Conservation (phyloP, 345 rosid genomes). For the Erucastrum elatum region DNA sequence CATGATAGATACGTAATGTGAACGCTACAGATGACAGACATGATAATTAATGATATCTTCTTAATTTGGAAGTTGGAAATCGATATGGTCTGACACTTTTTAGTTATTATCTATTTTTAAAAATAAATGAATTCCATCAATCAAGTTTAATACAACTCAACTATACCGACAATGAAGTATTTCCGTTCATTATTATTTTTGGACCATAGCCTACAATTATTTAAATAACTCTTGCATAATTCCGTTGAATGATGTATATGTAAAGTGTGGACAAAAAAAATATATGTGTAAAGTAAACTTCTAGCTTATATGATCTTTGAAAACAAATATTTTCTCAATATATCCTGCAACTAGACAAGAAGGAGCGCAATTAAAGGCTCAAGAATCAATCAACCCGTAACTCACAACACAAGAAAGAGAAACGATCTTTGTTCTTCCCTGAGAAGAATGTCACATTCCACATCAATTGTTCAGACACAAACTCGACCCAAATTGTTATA, state of each 20-base stretch:
- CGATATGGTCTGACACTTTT: conserved; percentile 7
- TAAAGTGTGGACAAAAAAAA: too few relatives aligned
- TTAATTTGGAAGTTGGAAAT: conserved; percentile 5
- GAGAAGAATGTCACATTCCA: conserved; percentile 23
- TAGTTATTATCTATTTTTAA: neutral
- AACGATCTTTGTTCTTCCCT: neutral
- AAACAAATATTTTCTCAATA: neutral
- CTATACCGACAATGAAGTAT: conserved; percentile 33
- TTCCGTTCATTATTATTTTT: conserved; percentile 33
- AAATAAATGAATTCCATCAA: conserved; percentile 11
- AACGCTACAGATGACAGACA: conserved; percentile 16
- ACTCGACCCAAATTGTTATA: neutral
- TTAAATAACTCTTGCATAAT: neutral
- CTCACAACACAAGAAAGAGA: neutral
- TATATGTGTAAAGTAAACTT: neutral
- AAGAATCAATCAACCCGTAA: neutral
- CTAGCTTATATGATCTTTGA: neutral
- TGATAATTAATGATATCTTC: conserved; percentile 10
- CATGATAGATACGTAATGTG: conserved; percentile 11
- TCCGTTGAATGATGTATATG: neutral
- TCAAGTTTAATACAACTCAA: conserved; percentile 36
- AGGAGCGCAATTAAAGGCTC: neutral
- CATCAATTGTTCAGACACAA: conserved; percentile 17
- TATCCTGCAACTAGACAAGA: neutral
- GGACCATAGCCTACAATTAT: conserved; percentile 31